Evolutionary conservation across 2,329 filamentous ascomycete genomes (phyloP).

Genomic region (Colletotrichum siamense): DNA sequence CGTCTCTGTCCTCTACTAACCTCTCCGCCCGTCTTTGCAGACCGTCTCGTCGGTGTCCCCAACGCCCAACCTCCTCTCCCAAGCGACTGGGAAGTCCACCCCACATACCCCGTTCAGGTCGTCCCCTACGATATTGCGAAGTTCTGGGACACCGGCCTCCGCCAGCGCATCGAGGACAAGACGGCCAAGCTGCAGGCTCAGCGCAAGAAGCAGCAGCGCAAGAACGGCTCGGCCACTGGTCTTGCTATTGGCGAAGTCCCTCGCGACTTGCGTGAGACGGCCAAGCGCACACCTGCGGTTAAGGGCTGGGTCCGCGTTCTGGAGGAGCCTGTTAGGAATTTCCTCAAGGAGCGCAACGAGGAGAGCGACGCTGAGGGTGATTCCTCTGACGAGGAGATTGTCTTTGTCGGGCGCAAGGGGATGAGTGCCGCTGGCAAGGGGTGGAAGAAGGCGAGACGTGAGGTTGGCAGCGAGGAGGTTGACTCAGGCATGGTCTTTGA

Average conservation of each 20-base stretch:
- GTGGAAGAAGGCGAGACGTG: conserved; percentile 57
- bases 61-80: conserved; percentile 83
- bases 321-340: conserved; percentile 82
- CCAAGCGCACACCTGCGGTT: conserved; percentile 82
- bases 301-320: conserved; percentile 82
- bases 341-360: conserved; percentile 62
- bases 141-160: conserved; percentile 72
- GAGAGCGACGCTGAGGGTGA: conserved; percentile 50
- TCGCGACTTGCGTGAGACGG: conserved; percentile 77
- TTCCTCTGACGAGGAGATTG: conserved; percentile 79
- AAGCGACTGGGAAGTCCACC: conserved; percentile 81
- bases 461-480: conserved; percentile 64
- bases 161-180: conserved; percentile 56
- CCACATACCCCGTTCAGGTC: conserved; percentile 78
- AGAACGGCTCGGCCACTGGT: conserved; percentile 44
- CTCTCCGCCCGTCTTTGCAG: conserved; percentile 46
- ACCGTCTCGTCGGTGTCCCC: conserved; percentile 85
- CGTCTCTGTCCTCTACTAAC: not conserved
- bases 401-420: conserved; percentile 80
- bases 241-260: conserved; percentile 68
- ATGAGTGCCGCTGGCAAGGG: conserved; percentile 53
- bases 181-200: conserved; percentile 42
- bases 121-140: conserved; percentile 91
- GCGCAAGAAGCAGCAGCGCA: conserved; percentile 53
- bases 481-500: conserved; percentile 78